Conservation (phyloP, 2,329 filamentous ascomycete species). For the Fusarium nelsonii region DNA sequence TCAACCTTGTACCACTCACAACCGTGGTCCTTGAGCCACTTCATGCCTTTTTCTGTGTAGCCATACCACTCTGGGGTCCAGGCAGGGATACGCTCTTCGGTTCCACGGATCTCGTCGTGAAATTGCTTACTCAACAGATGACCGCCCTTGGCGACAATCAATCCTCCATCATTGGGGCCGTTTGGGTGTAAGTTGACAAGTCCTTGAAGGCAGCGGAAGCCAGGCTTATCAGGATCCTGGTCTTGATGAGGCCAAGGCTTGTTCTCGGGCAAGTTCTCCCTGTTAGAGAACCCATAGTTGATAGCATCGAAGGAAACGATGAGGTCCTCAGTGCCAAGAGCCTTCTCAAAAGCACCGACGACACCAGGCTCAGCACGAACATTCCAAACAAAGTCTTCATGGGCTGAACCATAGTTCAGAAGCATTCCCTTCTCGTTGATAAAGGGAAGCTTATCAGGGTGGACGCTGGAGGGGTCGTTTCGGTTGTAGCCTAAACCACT, state of each 20-base stretch:
- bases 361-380: slow-evolving; percentile 61
- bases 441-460: slow-evolving; percentile 42
- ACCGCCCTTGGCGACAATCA: slow-evolving; percentile 49
- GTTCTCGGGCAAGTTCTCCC: slow-evolving; percentile 48
- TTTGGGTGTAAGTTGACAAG: slow-evolving; percentile 59
- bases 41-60: slow-evolving; percentile 54
- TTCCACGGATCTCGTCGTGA: slow-evolving; percentile 51
- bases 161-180: slow-evolving; percentile 52
- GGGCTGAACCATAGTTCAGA: slow-evolving; percentile 59
- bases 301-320: slow-evolving; percentile 60
- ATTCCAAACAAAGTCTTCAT: slow-evolving; percentile 63
- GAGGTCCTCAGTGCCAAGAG: slow-evolving; percentile 59
- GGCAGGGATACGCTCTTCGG: slow-evolving; percentile 54
- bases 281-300: slow-evolving; percentile 58
- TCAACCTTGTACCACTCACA: slow-evolving; percentile 54
- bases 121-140: slow-evolving; percentile 49
- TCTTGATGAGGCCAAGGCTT: slow-evolving; percentile 45
- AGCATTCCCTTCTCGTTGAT: slow-evolving; percentile 61
- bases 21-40: slow-evolving; percentile 52
- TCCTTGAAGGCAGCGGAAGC: slow-evolving; percentile 65
- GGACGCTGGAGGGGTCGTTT: slow-evolving; percentile 33
- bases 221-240: slow-evolving; percentile 47
- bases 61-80: slow-evolving; percentile 53
- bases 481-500: slow-evolving; percentile 41
- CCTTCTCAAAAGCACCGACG: slow-evolving; percentile 59